Base-by-base conservation (phyloP, 129 eudicot species). In the Cynara cardunculus region DNA sequence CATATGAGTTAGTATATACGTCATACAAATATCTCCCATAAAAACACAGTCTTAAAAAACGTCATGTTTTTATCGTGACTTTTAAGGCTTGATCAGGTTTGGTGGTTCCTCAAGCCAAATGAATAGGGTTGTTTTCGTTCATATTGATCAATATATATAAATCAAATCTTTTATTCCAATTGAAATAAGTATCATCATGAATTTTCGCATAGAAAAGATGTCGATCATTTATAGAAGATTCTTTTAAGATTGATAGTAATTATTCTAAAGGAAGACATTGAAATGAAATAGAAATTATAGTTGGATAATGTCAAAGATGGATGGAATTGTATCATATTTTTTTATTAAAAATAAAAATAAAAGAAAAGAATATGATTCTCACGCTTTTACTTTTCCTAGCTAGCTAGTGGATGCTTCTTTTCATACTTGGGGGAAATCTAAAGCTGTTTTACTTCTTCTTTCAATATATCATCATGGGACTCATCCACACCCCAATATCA, bases 381-480 rank as follows among this genome's bases (percentile, higher is more conserved):
- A 53, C 19, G 19, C 82, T 64, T 82, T 68, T 26, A 24, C 77
- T 31, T 71, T 71, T 32, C 74, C 71, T 70, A 56, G 65, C 65
- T 31, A 75, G 82, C 34, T 31, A 75, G 86, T 82, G 86, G 82
- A 76, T 69, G 76, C 66, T 82, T 70, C 82, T 82, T 82, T 82
- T 76, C 56, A 21, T 19, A 82, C 71, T 16, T 59, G 56, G 19
- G 78, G 71, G 79, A 53, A 69, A 46, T 82, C 64, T 75, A 82
- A 69, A 69, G 71, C 81, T 68, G 62, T 24, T 64, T 53, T 56
- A n/a, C 65, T 56, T 56, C n/a, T 24, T 56, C n/a, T n/a, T 56
- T 19, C 13, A 14, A 16, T 56, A 5, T 13, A 5, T 56, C n/a
- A 56, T 56, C 21, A 5, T 10, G 12, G 0, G 53, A 11, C 53